Conservation (phyloP, 352 stramenopile genomes). For the Pythium phragmiticola region DNA sequence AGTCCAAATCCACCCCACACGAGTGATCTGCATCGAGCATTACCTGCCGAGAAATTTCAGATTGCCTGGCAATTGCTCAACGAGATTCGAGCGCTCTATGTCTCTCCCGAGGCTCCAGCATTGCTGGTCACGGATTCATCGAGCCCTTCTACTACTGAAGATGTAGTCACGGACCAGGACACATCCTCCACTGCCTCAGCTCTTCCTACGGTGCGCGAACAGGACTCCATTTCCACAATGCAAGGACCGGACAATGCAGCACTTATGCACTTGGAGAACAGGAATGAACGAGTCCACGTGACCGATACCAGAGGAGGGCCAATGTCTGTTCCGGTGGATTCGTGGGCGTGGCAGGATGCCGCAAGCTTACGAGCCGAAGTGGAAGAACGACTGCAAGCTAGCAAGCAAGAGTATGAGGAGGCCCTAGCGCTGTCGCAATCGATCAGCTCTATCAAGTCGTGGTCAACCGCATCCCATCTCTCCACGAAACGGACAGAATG, state of each 20-base stretch:
- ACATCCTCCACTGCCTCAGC: background rate
- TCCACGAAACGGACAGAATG: background rate
- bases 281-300: background rate
- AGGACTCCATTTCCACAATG: background rate
- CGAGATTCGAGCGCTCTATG: slow-evolving; percentile 34
- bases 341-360: slow-evolving; percentile 23
- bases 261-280: background rate
- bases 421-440: slow-evolving; percentile 15
- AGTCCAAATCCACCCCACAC: background rate
- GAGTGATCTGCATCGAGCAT: background rate
- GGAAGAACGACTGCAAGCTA: slow-evolving; percentile 13
- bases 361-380: slow-evolving; percentile 15
- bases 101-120: background rate
- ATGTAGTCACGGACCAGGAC: background rate
- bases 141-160: background rate
- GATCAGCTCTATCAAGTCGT: slow-evolving; percentile 14
- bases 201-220: background rate
- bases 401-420: slow-evolving; percentile 24
- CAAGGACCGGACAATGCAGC: background rate
- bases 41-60: slow-evolving; percentile 36
- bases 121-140: background rate
- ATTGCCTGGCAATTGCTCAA: slow-evolving; percentile 36
- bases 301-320: background rate
- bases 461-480: background rate
- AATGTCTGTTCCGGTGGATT: background rate